These are phyloP conservation scores for Penicillium pulvis DNA, from an alignment of 495 filamentous ascomycete species.

Conservation along the genomic window DNA sequence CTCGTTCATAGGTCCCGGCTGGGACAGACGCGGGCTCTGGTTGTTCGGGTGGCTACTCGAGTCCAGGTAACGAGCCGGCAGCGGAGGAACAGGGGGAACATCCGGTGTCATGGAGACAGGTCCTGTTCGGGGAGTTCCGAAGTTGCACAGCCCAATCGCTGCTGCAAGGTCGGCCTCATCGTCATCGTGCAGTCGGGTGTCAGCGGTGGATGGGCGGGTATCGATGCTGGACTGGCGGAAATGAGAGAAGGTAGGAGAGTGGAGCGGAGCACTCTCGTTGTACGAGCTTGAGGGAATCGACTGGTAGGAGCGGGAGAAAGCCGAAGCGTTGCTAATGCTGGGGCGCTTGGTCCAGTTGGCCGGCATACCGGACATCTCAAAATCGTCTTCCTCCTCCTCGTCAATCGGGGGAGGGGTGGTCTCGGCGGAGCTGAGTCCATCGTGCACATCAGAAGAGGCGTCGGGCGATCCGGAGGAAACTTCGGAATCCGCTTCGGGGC, in stretches of 20 bases:
- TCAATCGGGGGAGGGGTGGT: slow-evolving; percentile 58
- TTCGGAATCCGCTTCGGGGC: slow-evolving; percentile 71
- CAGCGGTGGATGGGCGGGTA: slow-evolving; percentile 63
- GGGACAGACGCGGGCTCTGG: slow-evolving; percentile 29
- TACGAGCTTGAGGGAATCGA: slow-evolving; percentile 65
- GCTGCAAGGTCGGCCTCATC: slow-evolving; percentile 78
- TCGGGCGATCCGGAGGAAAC: slow-evolving; percentile 79
- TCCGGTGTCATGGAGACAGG: slow-evolving; percentile 71
- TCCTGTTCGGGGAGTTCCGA: slow-evolving; percentile 75
- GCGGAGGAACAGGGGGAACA: slow-evolving; percentile 81
- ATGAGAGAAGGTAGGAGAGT: slow-evolving; percentile 51
- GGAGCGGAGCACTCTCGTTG: slow-evolving; percentile 45
- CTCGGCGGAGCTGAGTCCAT: slow-evolving; percentile 62
- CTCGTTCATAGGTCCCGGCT: slow-evolving; percentile 41
- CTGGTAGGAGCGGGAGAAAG: slow-evolving; percentile 83
- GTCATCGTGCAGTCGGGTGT: slow-evolving; percentile 55
- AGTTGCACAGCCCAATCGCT: slow-evolving; percentile 90
- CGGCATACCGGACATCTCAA: slow-evolving; percentile 43
- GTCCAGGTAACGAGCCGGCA: slow-evolving; percentile 61
- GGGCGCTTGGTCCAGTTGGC: slow-evolving; percentile 44
- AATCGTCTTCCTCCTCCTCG: slow-evolving; percentile 47
- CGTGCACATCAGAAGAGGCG: slow-evolving; percentile 73
- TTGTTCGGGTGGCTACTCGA: slow-evolving; percentile 33
- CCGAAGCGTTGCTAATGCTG: slow-evolving; percentile 61
- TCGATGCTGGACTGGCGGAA: slow-evolving; percentile 59